Evolutionary conservation across 2,329 filamentous ascomycete genomes (phyloP), one percentile per base, ranked within the genome.

Genomic region (Phaeosphaeriaceae sp.): DNA sequence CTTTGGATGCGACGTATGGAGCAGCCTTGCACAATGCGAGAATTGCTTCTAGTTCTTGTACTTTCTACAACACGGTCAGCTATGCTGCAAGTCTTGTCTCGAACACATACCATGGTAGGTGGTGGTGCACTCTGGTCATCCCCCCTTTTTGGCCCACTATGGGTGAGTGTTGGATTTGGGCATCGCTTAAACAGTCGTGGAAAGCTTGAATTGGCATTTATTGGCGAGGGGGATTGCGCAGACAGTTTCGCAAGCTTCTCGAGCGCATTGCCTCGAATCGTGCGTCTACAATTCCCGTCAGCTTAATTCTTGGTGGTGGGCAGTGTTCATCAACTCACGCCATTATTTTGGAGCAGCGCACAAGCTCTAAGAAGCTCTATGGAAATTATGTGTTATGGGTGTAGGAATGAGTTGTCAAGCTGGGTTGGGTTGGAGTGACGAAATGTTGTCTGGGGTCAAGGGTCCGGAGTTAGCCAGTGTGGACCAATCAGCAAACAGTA

Each of bases 11-110:
- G 20, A 97, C 81, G 18, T 85, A 82, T 3, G 91, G 88, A 3
- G 92, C 90, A 44, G 93, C 90, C 76, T 92, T 93, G 79, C 93
- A 97, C 20, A 99, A 81, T 35, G 94, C 91, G 20, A 97, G 77
- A 20, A 99, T 82, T 44, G 96, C 89, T 73, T 99, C 93, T 61
- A 96, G 87, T 79, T 99, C 95, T 65, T 90, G 87, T 45, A 92
- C 85, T 44, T 87, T 90, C 91, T 95, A 52, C 15, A 16, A 4
- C 12, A 12, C 28, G 23, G 39, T 17, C 43, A 40, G 17, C 23
- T 17, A n/a, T 17, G 6, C n/a, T 34, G 32, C 32, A 12, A 16
- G n/a, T 5, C 3, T n/a, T 37, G 42, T 36, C 39, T 38, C 37
- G n/a, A 20, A 6, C 21, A 56, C 60, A 28, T 44, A 73, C 73